Conservation (phyloP, 495 filamentous ascomycete species). For the Aspergillus carlsbadensis region DNA sequence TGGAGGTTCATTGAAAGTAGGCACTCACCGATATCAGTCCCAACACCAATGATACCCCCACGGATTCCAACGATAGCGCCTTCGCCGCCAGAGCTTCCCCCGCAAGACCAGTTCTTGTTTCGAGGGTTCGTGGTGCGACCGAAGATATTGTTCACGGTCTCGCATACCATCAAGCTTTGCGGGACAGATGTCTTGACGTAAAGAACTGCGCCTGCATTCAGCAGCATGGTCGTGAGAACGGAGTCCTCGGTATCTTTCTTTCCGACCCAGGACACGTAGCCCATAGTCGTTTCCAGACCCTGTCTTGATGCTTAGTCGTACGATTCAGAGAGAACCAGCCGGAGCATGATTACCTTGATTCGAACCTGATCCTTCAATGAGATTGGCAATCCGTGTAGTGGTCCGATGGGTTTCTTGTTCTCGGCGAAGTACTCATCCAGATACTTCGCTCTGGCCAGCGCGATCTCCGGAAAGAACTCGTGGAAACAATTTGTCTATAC, state of each 20-base stretch:
- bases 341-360: constrained; percentile 38
- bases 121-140: neutral
- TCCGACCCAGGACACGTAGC: constrained; percentile 28
- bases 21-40: constrained; percentile 1
- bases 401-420: constrained; percentile 45
- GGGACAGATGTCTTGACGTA: constrained; percentile 1
- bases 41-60: neutral
- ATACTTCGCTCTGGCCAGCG: constrained; percentile 51
- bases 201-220: neutral
- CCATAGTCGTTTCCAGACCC: constrained; percentile 43
- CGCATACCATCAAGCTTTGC: neutral
- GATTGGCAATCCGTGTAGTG: constrained; percentile 60
- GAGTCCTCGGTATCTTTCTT: constrained; percentile 8
- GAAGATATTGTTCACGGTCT: neutral
- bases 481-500: constrained; percentile 43
- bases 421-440: constrained; percentile 52
- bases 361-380: constrained; percentile 65
- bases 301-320: too few species aligned
- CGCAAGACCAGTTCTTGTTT: neutral
- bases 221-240: neutral
- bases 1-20: too few species aligned
- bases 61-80: constrained; percentile 5
- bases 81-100: constrained; percentile 6
- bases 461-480: constrained; percentile 55
- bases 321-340: too few species aligned